Evolutionary conservation across 306 rosid species (phyloP), one percentile per base, ranked within the genome.

Genomic region (Erythrophleum fordii): DNA sequence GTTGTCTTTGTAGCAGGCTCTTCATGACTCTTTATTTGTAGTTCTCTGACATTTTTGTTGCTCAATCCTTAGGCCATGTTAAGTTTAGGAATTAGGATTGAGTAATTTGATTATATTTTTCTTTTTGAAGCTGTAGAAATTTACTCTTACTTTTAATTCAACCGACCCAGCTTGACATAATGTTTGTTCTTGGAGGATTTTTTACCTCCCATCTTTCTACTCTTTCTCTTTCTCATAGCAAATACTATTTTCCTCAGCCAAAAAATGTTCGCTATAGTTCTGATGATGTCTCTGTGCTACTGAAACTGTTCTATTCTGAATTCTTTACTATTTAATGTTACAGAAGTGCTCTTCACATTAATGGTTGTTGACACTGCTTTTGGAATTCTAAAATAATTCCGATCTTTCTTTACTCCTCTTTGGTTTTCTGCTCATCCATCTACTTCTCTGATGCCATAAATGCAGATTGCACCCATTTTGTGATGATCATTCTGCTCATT

Each of bases 1-100:
- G 82, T 73, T 81, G 58, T 68, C 76, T 73, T 82, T 59, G 61
- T 55, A 62, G 51, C 46, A 37, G 68, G 49, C 37, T 61, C 76
- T 34, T 23, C 62, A 45, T 65, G 48, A 73, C 61, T 41, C 11
- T 49, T 52, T 77, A 55, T 20, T 52, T 45, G 3, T 17, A 5
- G 12, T 70, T 75, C 28, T 42, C 5, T 55, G 45, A 73, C 28
- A 13, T 22, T 34, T 29, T 45, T 28, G 8, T 6, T 31, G 28
- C 34, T 18, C 26, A 14, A 37, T 49, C 65, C 13, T 58, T 69
- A 59, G 44, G 22, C 48, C 5, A 11, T 59, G 12, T 34, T 35
- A 11, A 18, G 53, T 18, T 59, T 34, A 39, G 41, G 25, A 34
- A 31, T 64, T 64, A 8, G 11, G 37, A 45, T 60, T 35, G 72